A percentile compares a stretch with the other conserved stretches of the same genome.
These are phyloP conservation scores for Adansonia digitata DNA, from an alignment of 345 rosid species.

Conservation along the genomic window DNA sequence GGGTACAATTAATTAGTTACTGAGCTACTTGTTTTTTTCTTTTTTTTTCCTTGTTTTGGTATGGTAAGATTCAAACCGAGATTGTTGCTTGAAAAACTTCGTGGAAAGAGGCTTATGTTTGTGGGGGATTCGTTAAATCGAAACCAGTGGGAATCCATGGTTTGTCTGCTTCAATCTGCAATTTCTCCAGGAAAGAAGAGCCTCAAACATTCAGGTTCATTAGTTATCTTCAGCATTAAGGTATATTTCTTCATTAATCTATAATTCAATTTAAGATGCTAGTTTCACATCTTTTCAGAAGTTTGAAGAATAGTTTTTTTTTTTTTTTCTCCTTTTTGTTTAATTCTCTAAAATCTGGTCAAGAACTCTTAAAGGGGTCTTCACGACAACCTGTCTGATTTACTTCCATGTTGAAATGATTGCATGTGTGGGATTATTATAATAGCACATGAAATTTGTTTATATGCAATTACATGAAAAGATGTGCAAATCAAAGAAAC, in stretches of 20 bases:
- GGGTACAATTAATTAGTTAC: background rate
- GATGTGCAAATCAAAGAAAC: background rate
- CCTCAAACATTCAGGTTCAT: constrained; percentile 51
- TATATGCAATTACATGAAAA: background rate
- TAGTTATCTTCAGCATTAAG: constrained; percentile 61
- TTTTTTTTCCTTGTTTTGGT: background rate
- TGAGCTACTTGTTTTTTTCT: too few species aligned
- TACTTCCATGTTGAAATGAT: background rate
- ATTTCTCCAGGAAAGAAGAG: constrained; percentile 56
- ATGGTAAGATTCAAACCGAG: constrained; percentile 59
- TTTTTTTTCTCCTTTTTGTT: too few species aligned
- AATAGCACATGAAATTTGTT: too few species aligned
- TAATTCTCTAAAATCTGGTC: too few species aligned
- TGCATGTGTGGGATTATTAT: too few species aligned
- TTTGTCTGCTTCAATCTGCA: constrained; percentile 82
- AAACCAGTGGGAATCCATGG: constrained; percentile 97
- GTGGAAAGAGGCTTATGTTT: constrained; percentile 92
- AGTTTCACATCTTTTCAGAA: too few species aligned
- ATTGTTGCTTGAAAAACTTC: constrained; percentile 58
- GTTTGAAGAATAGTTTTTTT: too few species aligned
- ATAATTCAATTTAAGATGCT: too few species aligned
- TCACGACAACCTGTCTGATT: background rate
- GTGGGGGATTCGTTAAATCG: constrained; percentile 92
- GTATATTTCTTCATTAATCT: constrained; percentile 24
- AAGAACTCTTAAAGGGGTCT: too few species aligned